Evolutionary conservation across 1,284 basidiomycete genomes (phyloP).

Genomic region (Tremellales sp.): DNA sequence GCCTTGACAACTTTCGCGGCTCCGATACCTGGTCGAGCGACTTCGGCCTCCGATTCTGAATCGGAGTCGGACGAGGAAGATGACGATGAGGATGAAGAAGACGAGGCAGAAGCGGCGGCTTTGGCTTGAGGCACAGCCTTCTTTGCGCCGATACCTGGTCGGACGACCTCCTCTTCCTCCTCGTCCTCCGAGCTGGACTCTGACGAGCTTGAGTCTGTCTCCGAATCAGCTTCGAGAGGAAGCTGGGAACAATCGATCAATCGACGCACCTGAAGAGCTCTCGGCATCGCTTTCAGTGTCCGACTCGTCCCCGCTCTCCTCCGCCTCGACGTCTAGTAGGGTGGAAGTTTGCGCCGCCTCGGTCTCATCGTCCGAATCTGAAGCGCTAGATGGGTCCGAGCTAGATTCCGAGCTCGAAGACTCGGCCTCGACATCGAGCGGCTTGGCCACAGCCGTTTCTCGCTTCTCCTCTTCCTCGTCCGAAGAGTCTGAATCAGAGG

Average conservation of each 20-base stretch:
- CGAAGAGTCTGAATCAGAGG: conserved; percentile 1
- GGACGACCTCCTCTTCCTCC: background rate
- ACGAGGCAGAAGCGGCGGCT: conserved; percentile 9
- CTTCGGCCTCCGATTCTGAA: conserved; percentile 11
- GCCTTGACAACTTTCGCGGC: background rate
- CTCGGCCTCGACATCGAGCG: background rate
- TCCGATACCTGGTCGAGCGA: conserved; percentile 7
- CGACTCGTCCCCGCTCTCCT: background rate
- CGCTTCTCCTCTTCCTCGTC: conserved; percentile 6
- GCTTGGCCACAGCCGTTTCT: conserved; percentile 4
- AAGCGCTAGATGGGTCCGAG: conserved; percentile 8
- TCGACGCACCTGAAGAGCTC: background rate
- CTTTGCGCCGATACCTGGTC: background rate
- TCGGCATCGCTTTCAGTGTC: conserved; percentile 2
- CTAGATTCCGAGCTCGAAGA: conserved; percentile 4
- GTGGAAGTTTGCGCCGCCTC: background rate
- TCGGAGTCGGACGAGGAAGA: conserved; percentile 10
- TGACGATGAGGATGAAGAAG: conserved; percentile 18
- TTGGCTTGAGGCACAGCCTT: background rate
- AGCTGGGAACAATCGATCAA: background rate
- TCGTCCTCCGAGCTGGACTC: background rate
- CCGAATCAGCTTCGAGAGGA: conserved; percentile 19
- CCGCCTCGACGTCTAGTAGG: background rate
- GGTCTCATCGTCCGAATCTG: conserved; percentile 8
- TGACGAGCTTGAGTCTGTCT: conserved; percentile 12